A percentile compares a stretch with the other conserved stretches of the same genome.
phyloP scores from a whole-genome alignment of 306 rosid genomes.

The Sindora glabra region DNA sequence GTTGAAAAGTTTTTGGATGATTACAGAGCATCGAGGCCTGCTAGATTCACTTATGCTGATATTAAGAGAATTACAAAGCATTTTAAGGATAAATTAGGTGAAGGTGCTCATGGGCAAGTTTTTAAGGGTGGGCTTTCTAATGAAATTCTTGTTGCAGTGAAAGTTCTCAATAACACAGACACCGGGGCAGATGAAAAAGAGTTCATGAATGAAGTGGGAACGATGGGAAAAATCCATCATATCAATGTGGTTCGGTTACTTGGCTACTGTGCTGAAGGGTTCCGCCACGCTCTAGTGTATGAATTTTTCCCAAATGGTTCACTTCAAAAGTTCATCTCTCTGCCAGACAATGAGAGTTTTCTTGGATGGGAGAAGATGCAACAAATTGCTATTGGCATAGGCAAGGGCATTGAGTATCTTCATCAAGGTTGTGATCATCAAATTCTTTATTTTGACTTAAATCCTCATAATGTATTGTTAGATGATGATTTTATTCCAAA shows the following conservation, averaged over 20 bases:
- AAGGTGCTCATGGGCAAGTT: not conserved
- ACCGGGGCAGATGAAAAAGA: conserved; percentile 3
- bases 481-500: conserved; percentile 11
- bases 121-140: not conserved
- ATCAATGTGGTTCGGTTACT: conserved; percentile 24
- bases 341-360: not conserved
- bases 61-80: conserved; percentile 5
- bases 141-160: not conserved
- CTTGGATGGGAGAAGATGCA: conserved; percentile 12
- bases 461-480: conserved; percentile 15
- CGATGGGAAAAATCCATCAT: conserved; percentile 15
- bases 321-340: not conserved
- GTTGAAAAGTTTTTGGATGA: not conserved
- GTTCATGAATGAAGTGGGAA: conserved; percentile 22
- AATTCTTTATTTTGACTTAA: conserved; percentile 21
- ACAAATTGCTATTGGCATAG: conserved; percentile 2
- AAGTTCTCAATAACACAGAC: not conserved
- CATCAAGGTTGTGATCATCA: conserved; percentile 19
- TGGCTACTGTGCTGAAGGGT: conserved; percentile 10
- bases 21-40: not conserved
- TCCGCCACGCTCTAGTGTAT: not conserved
- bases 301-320: conserved; percentile 16
- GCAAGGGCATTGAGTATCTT: conserved; percentile 26
- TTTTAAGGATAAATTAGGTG: not conserved
- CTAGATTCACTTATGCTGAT: conserved; percentile 15